Evolutionary conservation across 257 asterid genomes (phyloP).

Genomic region (Henckelia pumila): DNA sequence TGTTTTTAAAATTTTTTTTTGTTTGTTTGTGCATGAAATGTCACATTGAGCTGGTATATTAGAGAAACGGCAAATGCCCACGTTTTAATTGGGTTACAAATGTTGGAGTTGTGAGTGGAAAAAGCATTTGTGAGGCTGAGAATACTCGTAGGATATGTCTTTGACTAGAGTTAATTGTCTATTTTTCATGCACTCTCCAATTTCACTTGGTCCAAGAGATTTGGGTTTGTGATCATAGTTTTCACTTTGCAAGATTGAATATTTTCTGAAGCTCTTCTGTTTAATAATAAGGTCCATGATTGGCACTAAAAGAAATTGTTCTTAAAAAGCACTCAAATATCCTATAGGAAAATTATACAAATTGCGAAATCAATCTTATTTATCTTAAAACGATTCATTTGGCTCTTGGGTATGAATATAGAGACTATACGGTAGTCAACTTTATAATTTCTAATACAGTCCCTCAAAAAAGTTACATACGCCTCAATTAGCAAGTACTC

Average conservation of each 20-base stretch:
- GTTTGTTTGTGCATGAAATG: not conserved
- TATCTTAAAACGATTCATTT: not conserved
- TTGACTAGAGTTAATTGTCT: conserved; percentile 30
- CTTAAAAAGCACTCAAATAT: too few species aligned
- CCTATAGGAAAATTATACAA: too few species aligned
- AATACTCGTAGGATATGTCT: conserved; percentile 30
- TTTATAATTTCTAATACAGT: too few species aligned
- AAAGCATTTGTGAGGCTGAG: conserved; percentile 38
- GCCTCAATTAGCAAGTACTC: not conserved
- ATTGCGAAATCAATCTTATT: not conserved
- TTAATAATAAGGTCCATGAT: too few species aligned
- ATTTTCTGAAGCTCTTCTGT: not conserved
- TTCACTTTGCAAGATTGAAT: not conserved
- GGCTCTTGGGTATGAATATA: not conserved
- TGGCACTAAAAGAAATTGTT: too few species aligned
- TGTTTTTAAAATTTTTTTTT: not conserved
- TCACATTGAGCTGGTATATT: not conserved
- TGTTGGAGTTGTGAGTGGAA: conserved; percentile 17
- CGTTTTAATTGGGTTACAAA: not conserved
- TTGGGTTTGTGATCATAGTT: not conserved
- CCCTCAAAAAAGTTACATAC: too few species aligned
- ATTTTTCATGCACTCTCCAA: conserved; percentile 34
- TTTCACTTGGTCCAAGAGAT: conserved; percentile 30
- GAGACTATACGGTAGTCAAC: too few species aligned
- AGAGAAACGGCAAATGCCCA: not conserved